Evolutionary conservation across 768 basidiomycete species (phyloP).

Genomic region (Mycena latifolia): DNA sequence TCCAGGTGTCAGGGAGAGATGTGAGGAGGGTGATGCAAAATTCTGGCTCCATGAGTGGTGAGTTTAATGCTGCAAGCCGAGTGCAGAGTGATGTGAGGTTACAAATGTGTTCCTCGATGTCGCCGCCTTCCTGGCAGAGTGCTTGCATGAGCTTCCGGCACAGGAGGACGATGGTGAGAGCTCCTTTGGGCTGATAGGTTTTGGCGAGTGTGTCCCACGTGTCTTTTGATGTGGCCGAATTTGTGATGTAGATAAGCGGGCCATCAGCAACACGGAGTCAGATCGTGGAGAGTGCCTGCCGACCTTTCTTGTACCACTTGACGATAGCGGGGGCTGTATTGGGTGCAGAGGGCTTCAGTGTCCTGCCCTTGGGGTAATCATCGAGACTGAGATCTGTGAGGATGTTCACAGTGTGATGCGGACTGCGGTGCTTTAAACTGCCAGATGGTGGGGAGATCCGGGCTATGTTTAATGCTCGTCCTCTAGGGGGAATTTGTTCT

Average conservation of each 20-base stretch:
- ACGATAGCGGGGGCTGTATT: not conserved
- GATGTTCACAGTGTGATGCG: no score
- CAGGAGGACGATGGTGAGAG: slow-evolving; percentile 41
- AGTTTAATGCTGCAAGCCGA: not conserved
- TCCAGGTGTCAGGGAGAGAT: not conserved
- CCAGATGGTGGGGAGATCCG: no score
- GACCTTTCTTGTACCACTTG: slow-evolving; percentile 38
- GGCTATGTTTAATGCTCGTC: no score
- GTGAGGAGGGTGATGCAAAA: slow-evolving; percentile 8
- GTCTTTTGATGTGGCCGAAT: slow-evolving; percentile 38
- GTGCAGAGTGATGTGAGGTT: not conserved
- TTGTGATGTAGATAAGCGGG: slow-evolving; percentile 43
- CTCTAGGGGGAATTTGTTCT: no score
- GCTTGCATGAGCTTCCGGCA: slow-evolving; percentile 41
- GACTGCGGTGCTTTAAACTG: no score
- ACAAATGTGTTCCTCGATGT: slow-evolving; percentile 40
- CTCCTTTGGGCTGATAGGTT: slow-evolving; percentile 45
- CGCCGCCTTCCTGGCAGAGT: slow-evolving; percentile 43
- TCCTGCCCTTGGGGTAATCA: no score
- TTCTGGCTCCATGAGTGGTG: not conserved
- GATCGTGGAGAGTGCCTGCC: slow-evolving; percentile 45
- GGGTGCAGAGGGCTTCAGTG: no score
- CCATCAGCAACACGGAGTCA: slow-evolving; percentile 34
- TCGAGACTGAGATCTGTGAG: slow-evolving; percentile 25
- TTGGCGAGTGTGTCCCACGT: slow-evolving; percentile 44